Conservation (phyloP, 768 basidiomycete genomes). For the Xerocomellus intermedius region DNA sequence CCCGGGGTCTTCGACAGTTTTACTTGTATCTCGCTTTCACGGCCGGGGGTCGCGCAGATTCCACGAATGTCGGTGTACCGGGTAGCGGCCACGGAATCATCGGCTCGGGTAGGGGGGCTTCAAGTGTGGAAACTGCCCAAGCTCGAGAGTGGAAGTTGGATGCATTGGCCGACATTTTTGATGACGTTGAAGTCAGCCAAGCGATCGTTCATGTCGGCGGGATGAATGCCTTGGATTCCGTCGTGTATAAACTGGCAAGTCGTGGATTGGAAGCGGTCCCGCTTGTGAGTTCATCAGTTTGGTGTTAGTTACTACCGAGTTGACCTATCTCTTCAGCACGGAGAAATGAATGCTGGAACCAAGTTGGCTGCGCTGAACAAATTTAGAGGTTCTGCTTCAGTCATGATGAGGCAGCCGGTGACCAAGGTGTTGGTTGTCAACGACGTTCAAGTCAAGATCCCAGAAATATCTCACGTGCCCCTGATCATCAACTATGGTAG, state of each 20-base stretch:
- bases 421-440: constrained; percentile 87
- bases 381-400: constrained; percentile 59
- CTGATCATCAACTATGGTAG: constrained; percentile 93
- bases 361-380: constrained; percentile 83
- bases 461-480: constrained; percentile 87
- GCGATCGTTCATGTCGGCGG: constrained; percentile 89
- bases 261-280: constrained; percentile 86
- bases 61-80: constrained; percentile 37
- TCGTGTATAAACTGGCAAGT: constrained; percentile 86
- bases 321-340: constrained; percentile 54
- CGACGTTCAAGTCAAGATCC: constrained; percentile 88
- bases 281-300: constrained; percentile 55
- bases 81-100: constrained; percentile 82
- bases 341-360: constrained; percentile 87
- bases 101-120: constrained; percentile 83
- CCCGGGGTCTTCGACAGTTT: constrained; percentile 88
- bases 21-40: constrained; percentile 97
- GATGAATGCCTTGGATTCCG: constrained; percentile 81
- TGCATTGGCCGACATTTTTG: constrained; percentile 85
- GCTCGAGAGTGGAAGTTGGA: constrained; percentile 95
- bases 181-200: constrained; percentile 78
- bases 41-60: constrained; percentile 71
- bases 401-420: constrained; percentile 60
- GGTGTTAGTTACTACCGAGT: neutral
- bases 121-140: constrained; percentile 79